phyloP scores from a whole-genome alignment of 768 basidiomycete genomes.

The Pulveroboletus sp. region DNA sequence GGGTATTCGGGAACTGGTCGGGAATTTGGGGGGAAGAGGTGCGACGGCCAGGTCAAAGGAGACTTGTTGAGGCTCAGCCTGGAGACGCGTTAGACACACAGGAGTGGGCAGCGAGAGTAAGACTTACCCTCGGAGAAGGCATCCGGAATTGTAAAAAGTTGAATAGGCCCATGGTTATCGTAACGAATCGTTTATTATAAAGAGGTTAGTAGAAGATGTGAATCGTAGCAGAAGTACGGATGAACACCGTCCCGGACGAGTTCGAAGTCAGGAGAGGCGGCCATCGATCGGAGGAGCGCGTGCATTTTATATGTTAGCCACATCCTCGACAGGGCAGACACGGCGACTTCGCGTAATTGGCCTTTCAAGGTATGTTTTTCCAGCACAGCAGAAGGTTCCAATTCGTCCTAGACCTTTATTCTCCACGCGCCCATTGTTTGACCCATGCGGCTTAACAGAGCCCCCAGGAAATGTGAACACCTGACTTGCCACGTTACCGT shows the following conservation, averaged over 20 bases:
- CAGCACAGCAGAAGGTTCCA: constrained; percentile 7
- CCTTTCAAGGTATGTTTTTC: constrained; percentile 5
- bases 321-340: constrained; percentile 19
- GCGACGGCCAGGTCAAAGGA: constrained; percentile 36
- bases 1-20: constrained; percentile 12
- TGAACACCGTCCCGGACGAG: constrained; percentile 22
- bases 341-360: constrained; percentile 22
- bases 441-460: constrained; percentile 12
- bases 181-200: constrained; percentile 21
- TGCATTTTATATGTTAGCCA: constrained; percentile 27
- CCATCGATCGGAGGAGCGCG: constrained; percentile 11
- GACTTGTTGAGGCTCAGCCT: constrained; percentile 35
- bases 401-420: not conserved
- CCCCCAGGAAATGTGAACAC: constrained; percentile 16
- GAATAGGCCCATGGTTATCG: constrained; percentile 25
- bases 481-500: constrained; percentile 5
- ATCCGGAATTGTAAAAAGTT: constrained; percentile 18
- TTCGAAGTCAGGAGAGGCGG: constrained; percentile 16
- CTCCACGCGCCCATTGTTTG: constrained; percentile 16
- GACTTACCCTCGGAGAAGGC: constrained; percentile 25
- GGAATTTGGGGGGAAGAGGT: constrained; percentile 20
- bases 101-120: not conserved
- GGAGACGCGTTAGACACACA: constrained; percentile 6
- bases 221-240: constrained; percentile 13
- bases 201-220: constrained; percentile 15